Percentiles rank a stretch among this genome's conserved stretches.
These are phyloP conservation scores for Sporisorium reilianum DNA, from an alignment of 1,284 basidiomycete species.

Conservation along the genomic window DNA sequence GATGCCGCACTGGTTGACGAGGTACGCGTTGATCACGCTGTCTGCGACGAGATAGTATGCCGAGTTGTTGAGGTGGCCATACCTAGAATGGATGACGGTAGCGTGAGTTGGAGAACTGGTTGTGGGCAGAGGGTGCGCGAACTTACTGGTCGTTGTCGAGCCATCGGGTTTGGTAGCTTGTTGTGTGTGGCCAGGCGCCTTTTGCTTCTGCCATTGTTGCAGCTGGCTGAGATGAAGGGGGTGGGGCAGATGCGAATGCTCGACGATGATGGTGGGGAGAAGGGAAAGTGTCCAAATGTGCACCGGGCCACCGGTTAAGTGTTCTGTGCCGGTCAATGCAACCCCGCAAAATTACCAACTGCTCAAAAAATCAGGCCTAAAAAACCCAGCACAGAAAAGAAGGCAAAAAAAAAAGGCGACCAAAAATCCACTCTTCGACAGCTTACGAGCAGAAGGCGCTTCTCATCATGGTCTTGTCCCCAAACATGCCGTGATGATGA, in stretches of 20 bases:
- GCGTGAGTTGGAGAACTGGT: not conserved
- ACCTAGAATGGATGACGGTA: slow-evolving; percentile 1
- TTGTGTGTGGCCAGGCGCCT: slow-evolving; percentile 33
- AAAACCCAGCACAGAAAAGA: too few species aligned
- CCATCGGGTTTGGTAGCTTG: slow-evolving; percentile 50
- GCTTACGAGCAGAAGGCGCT: too few species aligned
- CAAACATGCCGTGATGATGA: too few species aligned
- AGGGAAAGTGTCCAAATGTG: too few species aligned
- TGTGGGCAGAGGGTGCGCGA: not conserved
- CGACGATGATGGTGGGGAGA: not conserved
- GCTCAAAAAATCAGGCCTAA: too few species aligned
- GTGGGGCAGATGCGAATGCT: not conserved
- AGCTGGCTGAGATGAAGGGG: not conserved
- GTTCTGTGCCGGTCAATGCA: too few species aligned
- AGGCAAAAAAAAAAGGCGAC: too few species aligned
- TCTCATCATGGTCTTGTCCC: too few species aligned
- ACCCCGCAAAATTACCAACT: too few species aligned
- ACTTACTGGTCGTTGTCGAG: slow-evolving; percentile 57
- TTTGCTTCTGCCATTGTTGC: slow-evolving; percentile 25
- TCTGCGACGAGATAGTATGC: slow-evolving; percentile 54
- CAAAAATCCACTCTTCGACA: too few species aligned
- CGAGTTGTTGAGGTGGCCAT: slow-evolving; percentile 59
- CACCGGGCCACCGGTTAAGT: too few species aligned
- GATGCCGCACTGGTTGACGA: slow-evolving; percentile 44
- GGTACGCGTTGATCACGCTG: slow-evolving; percentile 51